A percentile compares a stretch with the other conserved stretches of the same genome.
These are phyloP conservation scores for Nitzschia putrida DNA, from an alignment of 108 stramenopile genomes.

Conservation along the genomic window DNA sequence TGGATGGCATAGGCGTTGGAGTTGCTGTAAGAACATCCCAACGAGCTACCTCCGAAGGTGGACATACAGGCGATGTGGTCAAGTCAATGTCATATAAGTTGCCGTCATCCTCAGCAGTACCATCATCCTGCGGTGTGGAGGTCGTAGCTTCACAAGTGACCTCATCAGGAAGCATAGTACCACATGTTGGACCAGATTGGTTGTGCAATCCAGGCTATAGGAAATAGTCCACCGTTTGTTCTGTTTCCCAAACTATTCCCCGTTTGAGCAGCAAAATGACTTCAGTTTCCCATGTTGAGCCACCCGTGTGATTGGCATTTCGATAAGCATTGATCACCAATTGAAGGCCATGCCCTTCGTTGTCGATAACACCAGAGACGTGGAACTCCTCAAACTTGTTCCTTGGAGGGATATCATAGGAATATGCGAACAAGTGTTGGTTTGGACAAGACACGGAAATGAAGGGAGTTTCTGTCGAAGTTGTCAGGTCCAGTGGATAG, in stretches of 20 bases:
- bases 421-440: not conserved
- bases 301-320: conserved; percentile 13
- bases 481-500: conserved; percentile 6
- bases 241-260: not conserved
- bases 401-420: conserved; percentile 11
- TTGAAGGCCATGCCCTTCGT: conserved; percentile 3
- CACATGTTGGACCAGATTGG: conserved; percentile 11
- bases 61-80: not conserved
- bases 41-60: conserved; percentile 8
- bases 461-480: not conserved
- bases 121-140: not conserved
- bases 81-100: too few relatives aligned
- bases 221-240: not conserved
- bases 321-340: conserved; percentile 26
- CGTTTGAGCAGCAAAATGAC: conserved; percentile 6
- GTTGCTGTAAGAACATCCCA: not conserved
- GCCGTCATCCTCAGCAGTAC: not conserved
- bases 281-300: conserved; percentile 7
- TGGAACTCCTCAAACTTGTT: conserved; percentile 3
- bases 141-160: not conserved
- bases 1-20: not conserved
- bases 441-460: conserved; percentile 1
- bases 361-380: conserved; percentile 2
- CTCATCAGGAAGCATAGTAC: not conserved
- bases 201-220: conserved; percentile 14